phyloP scores from a whole-genome alignment of 192 early-diverging fungal species.

The Helicostylum pulchrum region DNA sequence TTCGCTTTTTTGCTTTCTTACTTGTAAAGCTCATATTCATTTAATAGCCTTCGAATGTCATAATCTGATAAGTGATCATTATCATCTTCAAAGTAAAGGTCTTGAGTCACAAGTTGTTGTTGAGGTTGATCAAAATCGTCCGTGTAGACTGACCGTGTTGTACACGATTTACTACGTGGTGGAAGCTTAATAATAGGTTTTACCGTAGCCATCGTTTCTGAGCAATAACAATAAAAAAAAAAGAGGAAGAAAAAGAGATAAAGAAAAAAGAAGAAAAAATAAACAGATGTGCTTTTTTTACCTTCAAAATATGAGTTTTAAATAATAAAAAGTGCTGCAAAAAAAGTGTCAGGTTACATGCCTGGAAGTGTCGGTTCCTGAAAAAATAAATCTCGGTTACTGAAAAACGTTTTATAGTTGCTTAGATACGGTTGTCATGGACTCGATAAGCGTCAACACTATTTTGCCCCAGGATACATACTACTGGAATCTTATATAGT shows the following conservation, averaged over 20 bases:
- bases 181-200: conserved; percentile 14
- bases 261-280: conserved; percentile 2
- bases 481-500: too few species aligned
- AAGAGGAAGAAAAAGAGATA: background rate
- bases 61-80: conserved; percentile 7
- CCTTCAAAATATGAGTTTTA: too few species aligned
- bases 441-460: too few species aligned
- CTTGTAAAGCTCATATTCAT: conserved; percentile 1
- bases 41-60: background rate
- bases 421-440: too few species aligned
- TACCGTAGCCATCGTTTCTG: background rate
- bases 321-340: too few species aligned
- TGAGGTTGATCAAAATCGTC: background rate
- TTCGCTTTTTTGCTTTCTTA: too few species aligned
- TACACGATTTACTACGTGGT: conserved; percentile 15
- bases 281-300: too few species aligned
- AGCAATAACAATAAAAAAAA: background rate
- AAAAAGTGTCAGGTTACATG: too few species aligned
- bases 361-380: too few species aligned
- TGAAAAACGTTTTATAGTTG: too few species aligned
- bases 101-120: background rate
- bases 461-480: too few species aligned
- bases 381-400: too few species aligned
- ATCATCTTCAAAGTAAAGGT: conserved; percentile 10
- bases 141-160: background rate